Conservation (phyloP, 306 rosid species). For the Cucurbita argyrosperma region DNA sequence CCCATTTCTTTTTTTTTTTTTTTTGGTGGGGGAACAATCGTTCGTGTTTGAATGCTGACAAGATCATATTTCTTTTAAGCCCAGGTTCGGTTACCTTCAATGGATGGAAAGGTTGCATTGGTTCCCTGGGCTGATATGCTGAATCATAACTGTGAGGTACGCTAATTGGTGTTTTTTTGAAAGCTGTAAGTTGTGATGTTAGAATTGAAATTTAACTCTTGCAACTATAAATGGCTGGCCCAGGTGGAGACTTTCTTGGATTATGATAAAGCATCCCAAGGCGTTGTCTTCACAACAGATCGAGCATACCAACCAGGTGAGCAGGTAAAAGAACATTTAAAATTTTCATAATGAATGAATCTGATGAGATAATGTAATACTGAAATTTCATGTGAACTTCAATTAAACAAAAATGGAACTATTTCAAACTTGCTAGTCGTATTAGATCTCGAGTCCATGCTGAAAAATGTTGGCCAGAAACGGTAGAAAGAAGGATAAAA, state of each 20-base stretch:
- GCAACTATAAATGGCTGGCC: conserved; percentile 12
- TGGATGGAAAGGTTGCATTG: conserved; percentile 80
- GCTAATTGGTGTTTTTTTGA: conserved; percentile 11
- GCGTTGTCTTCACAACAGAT: conserved; percentile 70
- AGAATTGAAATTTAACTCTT: conserved; percentile 7
- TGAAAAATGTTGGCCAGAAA: neutral
- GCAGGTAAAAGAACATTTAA: conserved; percentile 56
- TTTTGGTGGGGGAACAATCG: neutral
- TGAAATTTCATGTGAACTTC: neutral
- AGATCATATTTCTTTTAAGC: neutral
- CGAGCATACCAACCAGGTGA: conserved; percentile 90
- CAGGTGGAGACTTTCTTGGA: conserved; percentile 94
- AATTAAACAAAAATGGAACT: neutral
- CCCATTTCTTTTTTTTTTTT: neutral
- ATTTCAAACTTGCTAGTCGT: neutral
- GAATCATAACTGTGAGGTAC: conserved; percentile 86
- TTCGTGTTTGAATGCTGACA: neutral
- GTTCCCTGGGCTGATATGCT: conserved; percentile 99
- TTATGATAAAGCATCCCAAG: conserved; percentile 65
- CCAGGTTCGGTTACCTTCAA: conserved; percentile 85
- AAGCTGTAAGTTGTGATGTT: neutral
- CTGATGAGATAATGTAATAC: neutral
- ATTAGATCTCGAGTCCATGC: neutral
- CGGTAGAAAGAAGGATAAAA: neutral
- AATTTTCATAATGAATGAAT: conserved; percentile 4